These are phyloP conservation scores for Penicillium nucicola DNA, from an alignment of 495 filamentous ascomycete genomes.

Conservation along the genomic window DNA sequence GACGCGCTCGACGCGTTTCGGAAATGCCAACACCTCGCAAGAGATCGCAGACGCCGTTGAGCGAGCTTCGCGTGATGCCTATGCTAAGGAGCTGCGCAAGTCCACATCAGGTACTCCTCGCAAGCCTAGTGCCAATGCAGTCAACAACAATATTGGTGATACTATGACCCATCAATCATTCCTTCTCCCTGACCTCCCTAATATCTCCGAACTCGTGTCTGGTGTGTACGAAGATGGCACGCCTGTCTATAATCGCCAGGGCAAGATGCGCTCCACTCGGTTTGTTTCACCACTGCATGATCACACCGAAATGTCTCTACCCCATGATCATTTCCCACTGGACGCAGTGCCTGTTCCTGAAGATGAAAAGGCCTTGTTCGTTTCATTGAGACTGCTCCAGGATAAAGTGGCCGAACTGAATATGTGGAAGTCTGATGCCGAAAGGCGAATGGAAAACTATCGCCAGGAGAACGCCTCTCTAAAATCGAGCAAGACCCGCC, in stretches of 20 bases:
- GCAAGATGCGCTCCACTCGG: conserved; percentile 51
- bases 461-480: conserved; percentile 55
- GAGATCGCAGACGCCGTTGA: conserved; percentile 47
- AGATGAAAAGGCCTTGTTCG: conserved; percentile 66
- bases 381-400: conserved; percentile 64
- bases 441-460: conserved; percentile 53
- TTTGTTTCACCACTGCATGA: conserved; percentile 49
- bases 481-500: conserved; percentile 42
- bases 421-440: conserved; percentile 54
- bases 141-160: conserved; percentile 30
- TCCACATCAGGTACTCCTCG: conserved; percentile 16
- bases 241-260: conserved; percentile 55
- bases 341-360: conserved; percentile 64
- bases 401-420: conserved; percentile 64
- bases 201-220: conserved; percentile 69
- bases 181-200: conserved; percentile 64
- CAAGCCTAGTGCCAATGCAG: conserved; percentile 17
- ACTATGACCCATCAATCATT: conserved; percentile 56
- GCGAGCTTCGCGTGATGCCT: conserved; percentile 39
- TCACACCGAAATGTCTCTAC: conserved; percentile 33
- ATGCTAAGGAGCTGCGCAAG: conserved; percentile 34
- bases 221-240: conserved; percentile 65
- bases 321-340: conserved; percentile 47
- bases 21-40: conserved; percentile 39
- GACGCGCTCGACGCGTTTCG: conserved; percentile 55